A percentile compares a stretch with the other conserved stretches of the same genome.
These are phyloP conservation scores for Capronia coronata DNA, from an alignment of 2,329 filamentous ascomycete species.

Conservation along the genomic window DNA sequence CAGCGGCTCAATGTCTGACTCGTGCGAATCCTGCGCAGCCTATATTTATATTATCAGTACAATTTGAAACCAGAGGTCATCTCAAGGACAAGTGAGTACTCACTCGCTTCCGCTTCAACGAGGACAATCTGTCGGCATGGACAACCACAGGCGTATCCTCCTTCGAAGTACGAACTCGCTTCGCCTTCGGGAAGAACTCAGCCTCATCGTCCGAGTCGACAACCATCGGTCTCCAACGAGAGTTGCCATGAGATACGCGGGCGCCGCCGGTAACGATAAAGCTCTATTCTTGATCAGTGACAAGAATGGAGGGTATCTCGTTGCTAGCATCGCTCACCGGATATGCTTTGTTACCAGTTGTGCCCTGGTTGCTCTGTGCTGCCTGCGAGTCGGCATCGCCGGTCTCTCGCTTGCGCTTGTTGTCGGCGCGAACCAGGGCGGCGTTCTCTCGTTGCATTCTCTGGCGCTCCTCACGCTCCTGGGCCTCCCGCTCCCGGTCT, in stretches of 20 bases:
- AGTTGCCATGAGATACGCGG: not conserved
- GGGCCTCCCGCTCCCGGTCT: not conserved
- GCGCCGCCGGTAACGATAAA: not conserved
- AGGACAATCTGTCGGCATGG: not conserved
- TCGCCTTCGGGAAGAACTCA: not conserved
- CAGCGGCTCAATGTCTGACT: not conserved
- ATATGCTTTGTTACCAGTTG: not conserved
- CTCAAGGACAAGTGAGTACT: not conserved
- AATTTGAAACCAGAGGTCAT: not conserved
- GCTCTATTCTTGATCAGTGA: not conserved
- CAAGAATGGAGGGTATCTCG: not conserved
- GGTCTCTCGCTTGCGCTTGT: not conserved
- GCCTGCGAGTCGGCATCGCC: not conserved
- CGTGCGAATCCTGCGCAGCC: not conserved
- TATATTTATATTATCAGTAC: not conserved
- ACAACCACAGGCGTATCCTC: not conserved
- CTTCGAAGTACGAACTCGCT: not conserved
- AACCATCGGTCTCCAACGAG: not conserved
- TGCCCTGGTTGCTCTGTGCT: not conserved
- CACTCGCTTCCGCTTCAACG: not conserved
- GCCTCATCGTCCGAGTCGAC: conserved; percentile 1
- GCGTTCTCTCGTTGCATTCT: not conserved
- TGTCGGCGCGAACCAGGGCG: not conserved
- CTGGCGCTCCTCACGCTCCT: not conserved
- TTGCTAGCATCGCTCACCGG: not conserved